Percentiles rank a stretch among this genome's conserved stretches.
Evolutionary conservation across 2,329 filamentous ascomycete species (phyloP).

Genomic region (Cercospora janseana): DNA sequence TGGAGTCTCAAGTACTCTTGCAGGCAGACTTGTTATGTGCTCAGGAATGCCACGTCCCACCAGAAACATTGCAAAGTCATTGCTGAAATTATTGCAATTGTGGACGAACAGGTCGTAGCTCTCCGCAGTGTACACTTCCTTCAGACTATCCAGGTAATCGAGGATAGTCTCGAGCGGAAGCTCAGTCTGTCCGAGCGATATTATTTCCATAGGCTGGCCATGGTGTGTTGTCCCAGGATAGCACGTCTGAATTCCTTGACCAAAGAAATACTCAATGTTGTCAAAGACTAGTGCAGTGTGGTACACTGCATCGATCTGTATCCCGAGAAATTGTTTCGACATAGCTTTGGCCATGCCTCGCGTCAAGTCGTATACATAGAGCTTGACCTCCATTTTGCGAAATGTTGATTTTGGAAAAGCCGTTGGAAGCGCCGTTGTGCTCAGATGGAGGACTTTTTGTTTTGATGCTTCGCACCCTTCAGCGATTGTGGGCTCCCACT

Average conservation of each 20-base stretch:
- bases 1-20: conserved; percentile 79
- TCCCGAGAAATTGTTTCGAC: conserved; percentile 60
- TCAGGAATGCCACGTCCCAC: conserved; percentile 84
- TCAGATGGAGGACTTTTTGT: too few species aligned
- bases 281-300: conserved; percentile 87
- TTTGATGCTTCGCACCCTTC: too few species aligned
- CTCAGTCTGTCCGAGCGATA: conserved; percentile 72
- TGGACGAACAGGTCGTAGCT: conserved; percentile 86
- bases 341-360: conserved; percentile 48
- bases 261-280: conserved; percentile 87
- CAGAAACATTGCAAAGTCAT: conserved; percentile 86
- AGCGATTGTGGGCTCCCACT: too few species aligned
- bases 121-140: conserved; percentile 71
- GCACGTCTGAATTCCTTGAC: conserved; percentile 80
- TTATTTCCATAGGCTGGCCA: conserved; percentile 73
- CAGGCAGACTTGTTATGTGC: conserved; percentile 80
- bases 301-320: conserved; percentile 85
- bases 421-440: neutral
- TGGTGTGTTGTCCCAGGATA: conserved; percentile 81
- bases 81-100: conserved; percentile 97
- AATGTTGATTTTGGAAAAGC: neutral
- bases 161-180: conserved; percentile 77
- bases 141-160: conserved; percentile 83
- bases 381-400: conserved; percentile 48
- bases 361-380: conserved; percentile 55